Base-by-base conservation (phyloP, 768 basidiomycete species). In the Rhodosporidiobolus sp. region DNA sequence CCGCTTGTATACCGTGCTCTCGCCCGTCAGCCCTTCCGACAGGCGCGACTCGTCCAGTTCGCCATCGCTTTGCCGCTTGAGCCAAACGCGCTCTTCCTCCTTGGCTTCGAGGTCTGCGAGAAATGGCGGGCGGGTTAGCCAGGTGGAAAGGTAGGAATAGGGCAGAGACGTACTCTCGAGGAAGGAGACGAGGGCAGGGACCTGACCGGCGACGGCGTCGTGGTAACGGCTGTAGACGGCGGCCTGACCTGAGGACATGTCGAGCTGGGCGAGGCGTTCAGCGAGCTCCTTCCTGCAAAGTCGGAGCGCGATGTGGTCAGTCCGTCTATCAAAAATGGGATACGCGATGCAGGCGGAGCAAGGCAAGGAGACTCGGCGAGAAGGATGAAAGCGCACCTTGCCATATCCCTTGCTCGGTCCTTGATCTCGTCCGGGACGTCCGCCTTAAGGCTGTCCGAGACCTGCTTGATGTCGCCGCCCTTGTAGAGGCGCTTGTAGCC, bases 11-110 rank as follows among this genome's bases (percentile, higher is more conserved):
- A 75, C 57, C 19, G 62, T 64, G 46, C 57, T 30, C 43, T 75
- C 73, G 20, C 73, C 73, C 2, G 73, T 75, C 8, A 75, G 43
- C 0, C 73, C 73, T 32, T 75, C 73, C 12, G 73, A 55, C 6
- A 75, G 50, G 0, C 69, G 30, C 10, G 10, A 43, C 53, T 75
- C 73, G 55, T 75, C 73, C 0, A 75, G 50, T 38, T 75, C 73
- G 12, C 73, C 73, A 12, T 75, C 73, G 26, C 26, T 43, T 24
- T 65, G 65, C 1, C 69, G 35, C 65, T 64, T 67, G 34, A 75
- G 65, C 73, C 73, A 75, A 46, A 75, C 32, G 6, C 73, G 65
- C 48, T 75, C 73, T 34, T 75, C 62, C 45, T 75, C 69, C 45
- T 71, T 70, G 14, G 73, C 69, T 49, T 71, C 65, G 56, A 75